A percentile compares a stretch with the other conserved stretches of the same genome.
Evolutionary conservation across 306 rosid species (phyloP).

Genomic region (Cicer yamashitae): DNA sequence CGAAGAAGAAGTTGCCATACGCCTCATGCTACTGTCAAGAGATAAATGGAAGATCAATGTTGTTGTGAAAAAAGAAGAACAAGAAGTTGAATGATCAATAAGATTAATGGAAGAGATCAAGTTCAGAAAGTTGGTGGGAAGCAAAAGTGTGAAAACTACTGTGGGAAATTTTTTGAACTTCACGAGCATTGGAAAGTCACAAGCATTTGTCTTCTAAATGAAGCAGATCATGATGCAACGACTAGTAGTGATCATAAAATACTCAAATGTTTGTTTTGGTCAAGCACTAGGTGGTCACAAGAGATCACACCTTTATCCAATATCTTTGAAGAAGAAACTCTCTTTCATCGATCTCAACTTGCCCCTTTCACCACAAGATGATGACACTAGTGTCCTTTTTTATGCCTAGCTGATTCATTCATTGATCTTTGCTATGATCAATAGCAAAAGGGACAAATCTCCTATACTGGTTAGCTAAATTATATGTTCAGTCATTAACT

Average conservation of each 20-base stretch:
- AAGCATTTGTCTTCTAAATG: constrained; percentile 58
- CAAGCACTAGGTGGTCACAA: constrained; percentile 97
- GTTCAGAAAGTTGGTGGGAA: constrained; percentile 49
- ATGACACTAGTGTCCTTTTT: constrained; percentile 63
- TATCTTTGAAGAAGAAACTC: constrained; percentile 41
- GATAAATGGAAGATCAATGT: constrained; percentile 59
- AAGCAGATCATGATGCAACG: constrained; percentile 29
- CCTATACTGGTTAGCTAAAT: not conserved
- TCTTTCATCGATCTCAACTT: constrained; percentile 82
- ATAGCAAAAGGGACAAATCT: not conserved
- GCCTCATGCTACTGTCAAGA: constrained; percentile 81
- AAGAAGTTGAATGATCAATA: constrained; percentile 1
- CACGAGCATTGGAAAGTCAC: constrained; percentile 71
- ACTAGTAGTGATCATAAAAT: constrained; percentile 41
- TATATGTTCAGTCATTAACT: constrained; percentile 32
- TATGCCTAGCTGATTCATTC: constrained; percentile 50
- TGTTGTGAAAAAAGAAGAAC: constrained; percentile 1
- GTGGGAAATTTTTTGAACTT: constrained; percentile 69
- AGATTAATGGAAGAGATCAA: constrained; percentile 26
- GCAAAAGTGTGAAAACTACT: constrained; percentile 57
- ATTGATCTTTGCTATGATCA: too few relatives aligned
- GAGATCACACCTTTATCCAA: constrained; percentile 67
- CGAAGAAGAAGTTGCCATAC: constrained; percentile 79
- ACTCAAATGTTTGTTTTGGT: constrained; percentile 79
- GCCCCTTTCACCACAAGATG: constrained; percentile 75